Evolutionary conservation across 2,329 filamentous ascomycete genomes (phyloP).

Genomic region (Capronia americana): DNA sequence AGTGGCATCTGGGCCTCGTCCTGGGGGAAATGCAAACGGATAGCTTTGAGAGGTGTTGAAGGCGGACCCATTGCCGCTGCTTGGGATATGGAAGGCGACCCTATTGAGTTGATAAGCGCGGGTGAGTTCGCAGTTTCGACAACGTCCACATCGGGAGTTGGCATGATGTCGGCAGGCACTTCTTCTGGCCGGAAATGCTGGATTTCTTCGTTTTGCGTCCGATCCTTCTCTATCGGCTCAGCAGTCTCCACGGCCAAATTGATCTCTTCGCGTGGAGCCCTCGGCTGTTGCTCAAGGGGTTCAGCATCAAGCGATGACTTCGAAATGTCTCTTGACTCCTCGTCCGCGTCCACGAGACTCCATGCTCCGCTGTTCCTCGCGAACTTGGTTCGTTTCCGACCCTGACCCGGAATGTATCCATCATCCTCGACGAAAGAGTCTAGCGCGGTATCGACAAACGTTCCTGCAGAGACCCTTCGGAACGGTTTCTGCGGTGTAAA

Average conservation of each 20-base stretch:
- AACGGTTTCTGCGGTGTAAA: slow-evolving; percentile 29
- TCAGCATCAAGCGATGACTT: neutral
- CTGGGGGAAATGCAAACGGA: neutral
- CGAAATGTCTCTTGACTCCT: slow-evolving; percentile 19
- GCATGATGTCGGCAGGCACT: neutral
- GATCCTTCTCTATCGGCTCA: neutral
- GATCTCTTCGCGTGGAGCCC: slow-evolving; percentile 9
- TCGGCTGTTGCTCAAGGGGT: neutral
- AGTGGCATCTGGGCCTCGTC: neutral
- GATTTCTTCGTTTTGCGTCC: neutral
- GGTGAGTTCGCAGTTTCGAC: neutral
- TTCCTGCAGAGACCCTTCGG: slow-evolving; percentile 15
- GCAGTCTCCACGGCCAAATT: neutral
- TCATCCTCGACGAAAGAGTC: slow-evolving; percentile 69
- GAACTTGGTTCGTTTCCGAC: slow-evolving; percentile 74
- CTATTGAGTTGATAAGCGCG: neutral
- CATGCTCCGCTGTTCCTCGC: slow-evolving; percentile 71
- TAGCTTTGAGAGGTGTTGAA: slow-evolving; percentile 22
- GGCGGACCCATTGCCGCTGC: slow-evolving; percentile 32
- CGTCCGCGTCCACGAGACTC: slow-evolving; percentile 68
- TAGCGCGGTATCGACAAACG: slow-evolving; percentile 33
- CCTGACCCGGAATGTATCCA: slow-evolving; percentile 63
- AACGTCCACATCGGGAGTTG: neutral
- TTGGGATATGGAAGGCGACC: neutral
- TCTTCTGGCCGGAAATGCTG: slow-evolving; percentile 1